phyloP scores from a whole-genome alignment of 257 asterid genomes.

The Parsonsia alboflavescens region DNA sequence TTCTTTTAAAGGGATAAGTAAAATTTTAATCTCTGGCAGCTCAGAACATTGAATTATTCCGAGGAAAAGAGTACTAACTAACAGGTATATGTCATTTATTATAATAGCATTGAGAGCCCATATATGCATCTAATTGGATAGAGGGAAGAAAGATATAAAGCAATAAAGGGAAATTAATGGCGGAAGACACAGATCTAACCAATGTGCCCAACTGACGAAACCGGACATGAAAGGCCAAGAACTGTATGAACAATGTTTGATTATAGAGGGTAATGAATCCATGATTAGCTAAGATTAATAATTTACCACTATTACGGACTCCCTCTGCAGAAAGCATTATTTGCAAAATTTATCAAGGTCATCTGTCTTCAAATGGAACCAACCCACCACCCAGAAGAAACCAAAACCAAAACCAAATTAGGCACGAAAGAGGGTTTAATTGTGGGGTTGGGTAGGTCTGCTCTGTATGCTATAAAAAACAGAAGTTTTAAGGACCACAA shows the following conservation, averaged over 20 bases:
- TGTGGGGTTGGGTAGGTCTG: conserved; percentile 42
- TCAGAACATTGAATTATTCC: not conserved
- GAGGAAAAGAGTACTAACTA: not conserved
- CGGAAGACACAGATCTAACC: conserved; percentile 34
- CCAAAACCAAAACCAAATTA: conserved; percentile 8
- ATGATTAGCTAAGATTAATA: not conserved
- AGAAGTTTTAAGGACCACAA: conserved; percentile 23
- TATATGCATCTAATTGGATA: not conserved
- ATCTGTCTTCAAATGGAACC: not conserved
- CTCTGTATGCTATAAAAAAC: conserved; percentile 18
- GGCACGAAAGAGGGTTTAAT: not conserved
- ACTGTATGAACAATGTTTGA: not conserved
- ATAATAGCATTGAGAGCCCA: not conserved
- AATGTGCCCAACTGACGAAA: conserved; percentile 26
- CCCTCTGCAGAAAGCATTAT: not conserved
- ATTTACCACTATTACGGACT: not conserved
- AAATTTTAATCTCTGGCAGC: conserved; percentile 6
- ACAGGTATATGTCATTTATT: not conserved
- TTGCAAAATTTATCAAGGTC: not conserved
- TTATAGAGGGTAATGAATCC: not conserved
- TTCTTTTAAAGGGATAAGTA: conserved; percentile 8
- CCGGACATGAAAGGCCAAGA: conserved; percentile 9
- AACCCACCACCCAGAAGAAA: too few species aligned
- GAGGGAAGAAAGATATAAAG: not conserved
- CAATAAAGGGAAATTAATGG: conserved; percentile 3